Base-by-base conservation (phyloP, 768 basidiomycete genomes). In the Boletales sp. region DNA sequence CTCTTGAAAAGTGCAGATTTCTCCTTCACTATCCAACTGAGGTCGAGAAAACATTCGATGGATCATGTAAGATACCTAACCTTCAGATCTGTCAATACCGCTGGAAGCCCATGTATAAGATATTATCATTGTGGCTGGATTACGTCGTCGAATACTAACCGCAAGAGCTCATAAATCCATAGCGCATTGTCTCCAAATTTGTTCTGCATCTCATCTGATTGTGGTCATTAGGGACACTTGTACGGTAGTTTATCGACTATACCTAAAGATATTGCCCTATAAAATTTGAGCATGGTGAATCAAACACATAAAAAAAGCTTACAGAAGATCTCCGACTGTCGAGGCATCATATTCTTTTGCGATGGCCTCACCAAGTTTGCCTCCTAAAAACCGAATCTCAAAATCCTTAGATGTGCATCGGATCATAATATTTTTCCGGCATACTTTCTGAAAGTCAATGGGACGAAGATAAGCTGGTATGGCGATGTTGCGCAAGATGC, bases 321-420 rank as follows among this genome's bases (percentile, higher is more conserved):
- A 94, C 94, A 95, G 69, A 46, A 98, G 75, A 60, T 99, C 95
- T 0, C 83, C 88, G 6, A 98, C 93, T 5, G 88, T 93, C 12
- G 87, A 86, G 6, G 81, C 94, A 59, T 89, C 89, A 58, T 90
- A 97, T 63, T 93, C 87, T 53, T 84, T 81, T 2, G 91, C 91
- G 25, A 99, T 73, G 2, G 90, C 86, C 46, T 82, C 78, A 2
- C 96, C 96, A 1, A 98, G 79, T 68, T 98, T 99, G 14, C 96
- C 96, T 3, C 96, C 96, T 0, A 99, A 74, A 58, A 90, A 91
- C 11, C 96, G 82, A 62, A 99, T 98, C 91, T 94, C 8, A 15
- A 57, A 18, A 37, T 35, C 11, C 25, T 64, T 21, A 51, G 46
- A 39, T 11, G 41, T 32, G 11, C 41, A 19, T 14, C 14, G 19